Percentiles rank a stretch among this genome's conserved stretches.
These are phyloP conservation scores for Atkinsonella texensis DNA, from an alignment of 2,329 filamentous ascomycete species.

Conservation along the genomic window DNA sequence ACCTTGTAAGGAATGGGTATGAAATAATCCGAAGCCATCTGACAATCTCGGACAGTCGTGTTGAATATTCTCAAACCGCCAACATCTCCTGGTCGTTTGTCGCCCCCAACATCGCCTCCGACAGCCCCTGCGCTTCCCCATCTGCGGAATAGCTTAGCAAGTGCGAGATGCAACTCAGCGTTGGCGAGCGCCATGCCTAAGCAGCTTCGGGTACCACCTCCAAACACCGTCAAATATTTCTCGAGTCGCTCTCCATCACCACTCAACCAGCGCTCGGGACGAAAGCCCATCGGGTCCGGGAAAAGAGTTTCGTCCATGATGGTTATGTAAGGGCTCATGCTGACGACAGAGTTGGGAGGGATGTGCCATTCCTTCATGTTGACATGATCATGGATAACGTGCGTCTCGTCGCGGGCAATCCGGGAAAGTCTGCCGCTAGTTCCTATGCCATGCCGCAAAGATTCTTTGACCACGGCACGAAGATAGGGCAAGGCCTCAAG, in stretches of 20 bases:
- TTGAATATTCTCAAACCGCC: slow-evolving; percentile 24
- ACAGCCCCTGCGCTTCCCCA: slow-evolving; percentile 24
- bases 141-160: slow-evolving; percentile 25
- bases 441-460: slow-evolving; percentile 35
- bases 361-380: slow-evolving; percentile 18
- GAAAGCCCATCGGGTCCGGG: slow-evolving; percentile 19
- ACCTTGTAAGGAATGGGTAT: slow-evolving; percentile 27
- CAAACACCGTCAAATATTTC: slow-evolving; percentile 22
- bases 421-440: slow-evolving; percentile 36
- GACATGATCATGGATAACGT: slow-evolving; percentile 17
- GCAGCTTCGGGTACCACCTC: slow-evolving; percentile 23
- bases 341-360: slow-evolving; percentile 22
- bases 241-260: slow-evolving; percentile 19
- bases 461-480: slow-evolving; percentile 38
- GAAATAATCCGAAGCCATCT: slow-evolving; percentile 26
- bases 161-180: slow-evolving; percentile 25
- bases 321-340: slow-evolving; percentile 26
- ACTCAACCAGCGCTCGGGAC: slow-evolving; percentile 25
- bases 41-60: slow-evolving; percentile 21
- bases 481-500: slow-evolving; percentile 31
- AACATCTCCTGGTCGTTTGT: slow-evolving; percentile 20
- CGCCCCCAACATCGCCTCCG: slow-evolving; percentile 18
- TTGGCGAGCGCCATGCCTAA: slow-evolving; percentile 26
- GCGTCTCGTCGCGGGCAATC: slow-evolving; percentile 27
- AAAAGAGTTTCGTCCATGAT: slow-evolving; percentile 23